Base-by-base conservation (phyloP, 805 yeast species). In the Wickerhamiella vanderwaltii region DNA sequence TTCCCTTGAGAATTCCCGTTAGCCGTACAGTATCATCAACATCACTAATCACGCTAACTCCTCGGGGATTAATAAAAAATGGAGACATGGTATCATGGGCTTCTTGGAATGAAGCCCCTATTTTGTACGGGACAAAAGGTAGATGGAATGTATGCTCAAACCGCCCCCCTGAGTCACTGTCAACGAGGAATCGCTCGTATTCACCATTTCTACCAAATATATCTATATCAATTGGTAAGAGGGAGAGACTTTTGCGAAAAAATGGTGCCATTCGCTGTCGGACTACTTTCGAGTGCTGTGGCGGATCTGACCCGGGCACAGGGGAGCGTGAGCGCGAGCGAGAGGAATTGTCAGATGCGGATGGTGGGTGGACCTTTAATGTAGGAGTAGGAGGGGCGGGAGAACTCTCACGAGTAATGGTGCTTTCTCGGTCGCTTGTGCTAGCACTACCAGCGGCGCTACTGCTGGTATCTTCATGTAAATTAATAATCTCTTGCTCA, bases 11-110 rank as follows among this genome's bases (percentile, higher is more conserved):
- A 1, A 91, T 88, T 2, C 97, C 97, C 0, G 98, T 86, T 31
- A 74, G 67, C 53, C 91, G 81, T 26, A 88, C 77, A 0, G 99
- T 91, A 56, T 91, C 99, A 57, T 91, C 99, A 31, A 91, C 78
- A 58, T 91, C 99, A 52, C 87, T 77, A 17, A 91, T 86, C 1
- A 91, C 59, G 9, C 82, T 83, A 17, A 78, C 63, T 0, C 94
- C 91, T 0, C 54, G 25, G 11, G 35, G 35, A 5, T 49, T 46
- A 28, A 60, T 46, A 23, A 18, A 39, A 2, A 43, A 5, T n/a
- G 51, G 45, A 6, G 36, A 36, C n/a, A 35, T n/a, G n/a, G 28
- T 23, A 12, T 23, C 19, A 9, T 25, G 35, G 3, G 17, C 32
- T 2, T 48, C 47, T 13, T 45, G 47, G 3, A 39, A 23, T 2